Conservation (phyloP, 169 alveolate species). For the Fabrea salina region DNA sequence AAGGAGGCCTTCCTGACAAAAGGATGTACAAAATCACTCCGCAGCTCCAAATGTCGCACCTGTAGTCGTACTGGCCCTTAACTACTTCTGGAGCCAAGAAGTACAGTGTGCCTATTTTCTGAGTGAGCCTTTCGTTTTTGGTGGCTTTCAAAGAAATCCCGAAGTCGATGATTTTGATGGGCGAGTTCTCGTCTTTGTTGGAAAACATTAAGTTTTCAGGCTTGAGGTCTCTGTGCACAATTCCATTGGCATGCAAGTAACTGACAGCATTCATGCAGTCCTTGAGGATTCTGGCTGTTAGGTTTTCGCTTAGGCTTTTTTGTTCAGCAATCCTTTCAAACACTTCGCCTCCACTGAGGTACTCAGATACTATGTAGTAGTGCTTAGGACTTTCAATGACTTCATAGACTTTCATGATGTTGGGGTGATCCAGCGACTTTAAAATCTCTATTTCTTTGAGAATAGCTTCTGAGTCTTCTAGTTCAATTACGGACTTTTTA, state of each 20-base stretch:
- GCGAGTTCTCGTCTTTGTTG: not conserved
- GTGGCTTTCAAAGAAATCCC: not conserved
- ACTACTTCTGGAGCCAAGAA: slow-evolving; percentile 84
- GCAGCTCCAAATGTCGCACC: slow-evolving; percentile 64
- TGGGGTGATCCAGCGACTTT: slow-evolving; percentile 71
- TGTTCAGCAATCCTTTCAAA: slow-evolving; percentile 14
- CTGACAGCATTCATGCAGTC: slow-evolving; percentile 22
- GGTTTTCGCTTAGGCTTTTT: not conserved
- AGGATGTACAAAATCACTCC: slow-evolving; percentile 65
- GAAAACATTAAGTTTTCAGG: slow-evolving; percentile 24
- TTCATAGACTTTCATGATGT: slow-evolving; percentile 71
- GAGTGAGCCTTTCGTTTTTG: slow-evolving; percentile 33
- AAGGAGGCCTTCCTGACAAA: slow-evolving; percentile 73
- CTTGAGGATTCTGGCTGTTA: slow-evolving; percentile 17
- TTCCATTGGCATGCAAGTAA: slow-evolving; percentile 16
- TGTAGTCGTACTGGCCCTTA: slow-evolving; percentile 60
- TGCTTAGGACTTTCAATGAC: slow-evolving; percentile 61
- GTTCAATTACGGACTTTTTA: not conserved
- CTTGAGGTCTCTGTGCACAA: slow-evolving; percentile 27
- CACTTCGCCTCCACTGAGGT: slow-evolving; percentile 23
- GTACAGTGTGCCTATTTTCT: slow-evolving; percentile 75
- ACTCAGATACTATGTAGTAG: slow-evolving; percentile 69
- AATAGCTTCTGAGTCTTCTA: slow-evolving; percentile 78
- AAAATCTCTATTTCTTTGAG: slow-evolving; percentile 89
- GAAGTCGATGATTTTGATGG: slow-evolving; percentile 28